Conservation (phyloP, 805 yeast species). For the Pichia membranifaciens region DNA sequence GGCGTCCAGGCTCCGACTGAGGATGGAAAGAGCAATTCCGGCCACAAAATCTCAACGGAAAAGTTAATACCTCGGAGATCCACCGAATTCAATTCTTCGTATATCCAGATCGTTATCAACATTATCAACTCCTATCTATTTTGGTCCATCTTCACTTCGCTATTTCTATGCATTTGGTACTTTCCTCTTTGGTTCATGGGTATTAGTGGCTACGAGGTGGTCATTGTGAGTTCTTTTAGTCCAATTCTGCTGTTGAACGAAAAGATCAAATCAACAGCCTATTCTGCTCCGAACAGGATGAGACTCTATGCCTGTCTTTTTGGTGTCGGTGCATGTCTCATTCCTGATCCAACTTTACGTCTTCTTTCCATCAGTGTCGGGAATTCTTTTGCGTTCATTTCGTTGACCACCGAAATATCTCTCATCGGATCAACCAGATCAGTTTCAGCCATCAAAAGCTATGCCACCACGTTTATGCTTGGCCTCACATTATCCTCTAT, state of each 20-base stretch:
- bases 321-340: slow-evolving; percentile 72
- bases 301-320: slow-evolving; percentile 49
- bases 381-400: slow-evolving; percentile 51
- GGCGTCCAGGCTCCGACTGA: slow-evolving; percentile 5
- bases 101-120: slow-evolving; percentile 37
- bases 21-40: neutral
- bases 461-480: slow-evolving; percentile 51
- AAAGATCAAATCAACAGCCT: slow-evolving; percentile 33
- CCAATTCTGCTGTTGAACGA: slow-evolving; percentile 37
- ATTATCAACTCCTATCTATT: slow-evolving; percentile 65
- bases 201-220: slow-evolving; percentile 86
- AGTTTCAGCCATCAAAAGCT: slow-evolving; percentile 31
- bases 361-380: slow-evolving; percentile 64
- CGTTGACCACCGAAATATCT: slow-evolving; percentile 51
- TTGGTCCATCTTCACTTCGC: slow-evolving; percentile 79
- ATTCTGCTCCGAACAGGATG: slow-evolving; percentile 45
- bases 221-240: slow-evolving; percentile 49
- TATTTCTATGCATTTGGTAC: slow-evolving; percentile 88
- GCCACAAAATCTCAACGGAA: slow-evolving; percentile 11
- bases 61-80: slow-evolving; percentile 19
- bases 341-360: slow-evolving; percentile 64
- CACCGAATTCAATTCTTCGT: slow-evolving; percentile 21
- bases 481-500: slow-evolving; percentile 74
- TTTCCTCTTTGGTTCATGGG: slow-evolving; percentile 99
- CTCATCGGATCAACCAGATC: slow-evolving; percentile 31